Conservation (phyloP, 257 asterid species). For the Galeopsis tetrahit region DNA sequence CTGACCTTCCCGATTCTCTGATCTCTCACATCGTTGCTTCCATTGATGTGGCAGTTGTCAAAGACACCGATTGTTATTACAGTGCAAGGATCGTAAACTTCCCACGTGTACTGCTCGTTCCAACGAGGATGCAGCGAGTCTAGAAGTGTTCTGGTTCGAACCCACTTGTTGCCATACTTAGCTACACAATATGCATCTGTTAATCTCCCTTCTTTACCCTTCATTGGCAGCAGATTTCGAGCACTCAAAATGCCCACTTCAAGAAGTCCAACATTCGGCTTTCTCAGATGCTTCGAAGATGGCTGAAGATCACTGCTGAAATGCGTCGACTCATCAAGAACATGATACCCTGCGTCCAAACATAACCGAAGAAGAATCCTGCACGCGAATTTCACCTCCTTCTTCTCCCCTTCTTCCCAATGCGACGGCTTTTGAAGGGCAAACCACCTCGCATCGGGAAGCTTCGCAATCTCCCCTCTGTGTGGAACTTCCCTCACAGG, state of each 20-base stretch:
- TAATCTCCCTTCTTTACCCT: constrained; percentile 61
- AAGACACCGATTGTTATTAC: constrained; percentile 88
- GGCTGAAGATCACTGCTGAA: constrained; percentile 95
- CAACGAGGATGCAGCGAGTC: constrained; percentile 76
- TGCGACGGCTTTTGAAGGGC: constrained; percentile 62
- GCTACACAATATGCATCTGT: constrained; percentile 89
- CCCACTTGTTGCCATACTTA: constrained; percentile 96
- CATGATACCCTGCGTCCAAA: constrained; percentile 86
- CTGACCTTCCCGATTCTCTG: constrained; percentile 88
- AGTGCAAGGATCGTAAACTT: constrained; percentile 84
- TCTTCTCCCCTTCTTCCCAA: constrained; percentile 63
- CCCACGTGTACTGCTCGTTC: constrained; percentile 98
- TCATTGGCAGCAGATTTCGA: constrained; percentile 72
- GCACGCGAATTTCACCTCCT: constrained; percentile 72
- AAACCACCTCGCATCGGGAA: constrained; percentile 69
- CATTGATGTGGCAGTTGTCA: constrained; percentile 76
- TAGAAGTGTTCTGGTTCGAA: constrained; percentile 82
- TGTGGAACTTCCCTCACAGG: constrained; percentile 63
- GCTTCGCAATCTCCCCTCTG: constrained; percentile 57
- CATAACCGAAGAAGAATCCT: constrained; percentile 65
- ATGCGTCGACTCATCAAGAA: constrained; percentile 85
- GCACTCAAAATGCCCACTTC: constrained; percentile 88
- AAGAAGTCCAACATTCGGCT: constrained; percentile 75
- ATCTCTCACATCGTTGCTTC: constrained; percentile 63
- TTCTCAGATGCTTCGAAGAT: constrained; percentile 65